Evolutionary conservation across 352 stramenopile genomes (phyloP).

Genomic region (Pseudoperonospora humuli): DNA sequence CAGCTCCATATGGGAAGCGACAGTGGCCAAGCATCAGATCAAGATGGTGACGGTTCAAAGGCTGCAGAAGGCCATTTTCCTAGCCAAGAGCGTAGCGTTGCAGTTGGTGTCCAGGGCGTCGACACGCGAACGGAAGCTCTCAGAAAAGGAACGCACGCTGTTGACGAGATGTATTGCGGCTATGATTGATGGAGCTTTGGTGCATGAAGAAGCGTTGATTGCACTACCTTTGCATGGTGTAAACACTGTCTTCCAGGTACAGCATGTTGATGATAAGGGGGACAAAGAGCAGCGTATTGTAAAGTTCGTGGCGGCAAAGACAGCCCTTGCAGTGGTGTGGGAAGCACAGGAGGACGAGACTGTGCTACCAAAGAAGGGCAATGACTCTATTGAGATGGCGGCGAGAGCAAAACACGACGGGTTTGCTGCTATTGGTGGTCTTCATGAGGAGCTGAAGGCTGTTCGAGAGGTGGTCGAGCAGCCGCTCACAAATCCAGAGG

Average conservation of each 20-base stretch:
- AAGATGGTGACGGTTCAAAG: slow-evolving; percentile 24
- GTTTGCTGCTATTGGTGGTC: slow-evolving; percentile 78
- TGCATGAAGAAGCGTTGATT: slow-evolving; percentile 44
- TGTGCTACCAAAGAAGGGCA: background rate
- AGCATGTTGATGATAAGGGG: slow-evolving; percentile 12
- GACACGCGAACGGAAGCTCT: slow-evolving; percentile 20
- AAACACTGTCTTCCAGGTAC: slow-evolving; percentile 43
- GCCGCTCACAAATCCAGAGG: slow-evolving; percentile 88
- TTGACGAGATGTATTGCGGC: slow-evolving; percentile 45
- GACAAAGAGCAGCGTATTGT: slow-evolving; percentile 12
- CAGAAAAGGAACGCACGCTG: slow-evolving; percentile 48
- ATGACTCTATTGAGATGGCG: background rate
- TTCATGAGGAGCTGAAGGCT: slow-evolving; percentile 89
- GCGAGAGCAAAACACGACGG: slow-evolving; percentile 21
- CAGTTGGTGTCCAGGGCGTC: slow-evolving; percentile 31
- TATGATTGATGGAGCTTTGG: slow-evolving; percentile 59
- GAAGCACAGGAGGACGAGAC: slow-evolving; percentile 2
- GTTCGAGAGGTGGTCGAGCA: slow-evolving; percentile 96
- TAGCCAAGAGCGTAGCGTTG: slow-evolving; percentile 26
- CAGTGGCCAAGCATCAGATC: slow-evolving; percentile 17
- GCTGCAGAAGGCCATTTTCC: slow-evolving; percentile 8
- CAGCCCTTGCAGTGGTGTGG: slow-evolving; percentile 23
- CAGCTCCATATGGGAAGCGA: slow-evolving; percentile 65
- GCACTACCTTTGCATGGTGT: slow-evolving; percentile 55
- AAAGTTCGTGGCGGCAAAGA: slow-evolving; percentile 20